Conservation (phyloP, 2,329 filamentous ascomycete genomes). For the Aureobasidium sp. region DNA sequence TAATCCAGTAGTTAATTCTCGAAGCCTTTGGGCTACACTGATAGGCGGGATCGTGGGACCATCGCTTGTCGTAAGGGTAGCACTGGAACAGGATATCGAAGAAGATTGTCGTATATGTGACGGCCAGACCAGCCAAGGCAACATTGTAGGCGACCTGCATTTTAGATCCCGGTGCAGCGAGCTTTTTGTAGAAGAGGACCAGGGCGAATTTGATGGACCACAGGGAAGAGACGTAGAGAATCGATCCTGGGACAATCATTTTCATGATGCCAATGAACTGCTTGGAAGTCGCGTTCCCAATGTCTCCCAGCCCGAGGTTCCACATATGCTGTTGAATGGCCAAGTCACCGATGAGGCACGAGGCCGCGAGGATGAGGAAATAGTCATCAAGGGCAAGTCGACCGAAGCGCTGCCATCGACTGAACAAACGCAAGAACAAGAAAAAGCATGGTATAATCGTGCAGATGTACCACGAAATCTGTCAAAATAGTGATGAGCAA, state of each 20-base stretch:
- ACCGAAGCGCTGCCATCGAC: constrained; percentile 7
- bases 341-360: constrained; percentile 2
- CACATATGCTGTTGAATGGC: constrained; percentile 14
- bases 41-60: constrained; percentile 1
- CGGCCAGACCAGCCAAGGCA: neutral
- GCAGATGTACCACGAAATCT: constrained; percentile 16
- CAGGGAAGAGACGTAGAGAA: neutral
- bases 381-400: constrained; percentile 6
- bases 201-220: constrained; percentile 10
- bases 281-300: neutral
- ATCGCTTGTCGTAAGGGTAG: constrained; percentile 8
- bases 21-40: constrained; percentile 9
- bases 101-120: constrained; percentile 6
- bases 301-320: constrained; percentile 9
- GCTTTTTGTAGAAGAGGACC: constrained; percentile 10
- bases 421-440: constrained; percentile 5
- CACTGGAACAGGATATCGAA: constrained; percentile 13
- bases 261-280: constrained; percentile 10
- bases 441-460: constrained; percentile 13
- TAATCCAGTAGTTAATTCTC: constrained; percentile 11
- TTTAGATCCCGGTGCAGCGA: constrained; percentile 1
- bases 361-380: constrained; percentile 10
- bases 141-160: constrained; percentile 11
- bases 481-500: neutral
- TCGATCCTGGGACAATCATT: constrained; percentile 12